These are phyloP conservation scores for Penicillium sp. DNA, from an alignment of 2,329 filamentous ascomycete genomes.

Conservation along the genomic window DNA sequence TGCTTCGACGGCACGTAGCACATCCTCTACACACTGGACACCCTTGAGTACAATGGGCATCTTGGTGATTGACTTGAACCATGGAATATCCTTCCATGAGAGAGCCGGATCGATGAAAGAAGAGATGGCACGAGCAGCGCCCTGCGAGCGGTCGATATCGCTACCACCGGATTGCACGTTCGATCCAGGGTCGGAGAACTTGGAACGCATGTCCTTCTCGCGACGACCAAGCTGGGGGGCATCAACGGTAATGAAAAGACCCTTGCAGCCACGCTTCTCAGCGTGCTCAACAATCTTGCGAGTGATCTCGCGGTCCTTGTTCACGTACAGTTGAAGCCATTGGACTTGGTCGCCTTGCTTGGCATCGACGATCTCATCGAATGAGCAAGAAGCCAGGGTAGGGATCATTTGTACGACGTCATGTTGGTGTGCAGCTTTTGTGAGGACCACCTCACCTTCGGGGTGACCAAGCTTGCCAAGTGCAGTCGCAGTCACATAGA, in stretches of 20 bases:
- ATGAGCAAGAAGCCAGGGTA: conserved; percentile 92
- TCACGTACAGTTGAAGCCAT: conserved; percentile 97
- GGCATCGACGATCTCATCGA: conserved; percentile 95
- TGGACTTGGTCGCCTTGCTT: conserved; percentile 78
- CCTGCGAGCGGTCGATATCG: conserved; percentile 80
- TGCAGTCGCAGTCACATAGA: conserved; percentile 95
- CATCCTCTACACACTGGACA: conserved; percentile 93
- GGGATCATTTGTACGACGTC: conserved; percentile 98
- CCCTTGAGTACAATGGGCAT: conserved; percentile 98
- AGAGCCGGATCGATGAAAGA: conserved; percentile 95
- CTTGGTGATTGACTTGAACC: conserved; percentile 85
- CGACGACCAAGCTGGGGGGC: conserved; percentile 91
- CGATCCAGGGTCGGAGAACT: conserved; percentile 81
- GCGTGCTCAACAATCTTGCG: conserved; percentile 88
- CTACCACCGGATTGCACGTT: conserved; percentile 74
- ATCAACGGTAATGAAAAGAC: conserved; percentile 97
- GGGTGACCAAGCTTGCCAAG: conserved; percentile 92
- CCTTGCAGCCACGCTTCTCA: conserved; percentile 88
- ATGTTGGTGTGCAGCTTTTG: conserved; percentile 79
- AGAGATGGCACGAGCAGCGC: conserved; percentile 90
- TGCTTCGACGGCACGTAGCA: conserved; percentile 77
- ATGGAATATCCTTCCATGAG: conserved; percentile 90
- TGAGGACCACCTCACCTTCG: conserved; percentile 91
- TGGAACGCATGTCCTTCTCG: conserved; percentile 97
- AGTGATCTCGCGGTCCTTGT: conserved; percentile 91